These are phyloP conservation scores for Tuber indicum DNA, from an alignment of 495 filamentous ascomycete genomes.

Conservation along the genomic window DNA sequence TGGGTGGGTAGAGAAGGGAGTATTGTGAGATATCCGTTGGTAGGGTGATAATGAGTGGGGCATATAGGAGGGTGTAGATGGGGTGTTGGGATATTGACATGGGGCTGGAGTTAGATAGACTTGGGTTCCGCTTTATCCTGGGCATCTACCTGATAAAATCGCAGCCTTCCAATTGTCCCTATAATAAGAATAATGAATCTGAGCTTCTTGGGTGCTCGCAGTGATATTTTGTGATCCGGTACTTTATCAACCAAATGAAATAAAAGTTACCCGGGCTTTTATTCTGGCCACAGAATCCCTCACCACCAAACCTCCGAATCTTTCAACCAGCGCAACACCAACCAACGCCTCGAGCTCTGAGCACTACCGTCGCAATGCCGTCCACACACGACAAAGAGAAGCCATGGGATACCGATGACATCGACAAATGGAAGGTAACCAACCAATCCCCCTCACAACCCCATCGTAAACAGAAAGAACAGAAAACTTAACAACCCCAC, in stretches of 20 bases:
- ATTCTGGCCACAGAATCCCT: neutral
- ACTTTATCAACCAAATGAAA: neutral
- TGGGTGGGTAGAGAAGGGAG: neutral
- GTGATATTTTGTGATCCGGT: neutral
- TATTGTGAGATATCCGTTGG: neutral
- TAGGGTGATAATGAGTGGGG: neutral
- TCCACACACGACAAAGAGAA: conserved; percentile 92
- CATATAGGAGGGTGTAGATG: neutral
- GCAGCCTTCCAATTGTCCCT: neutral
- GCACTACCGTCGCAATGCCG: conserved; percentile 56
- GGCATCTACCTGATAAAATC: neutral
- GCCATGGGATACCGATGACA: conserved; percentile 95
- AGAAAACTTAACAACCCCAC: neutral
- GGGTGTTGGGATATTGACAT: neutral
- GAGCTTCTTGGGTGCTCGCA: neutral
- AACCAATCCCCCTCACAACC: neutral
- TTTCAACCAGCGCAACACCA: neutral
- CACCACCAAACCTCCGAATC: neutral
- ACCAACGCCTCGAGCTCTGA: neutral
- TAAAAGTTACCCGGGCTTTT: neutral
- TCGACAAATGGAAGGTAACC: conserved; percentile 89
- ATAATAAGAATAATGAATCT: neutral
- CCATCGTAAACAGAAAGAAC: neutral
- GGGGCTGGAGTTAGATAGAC: neutral
- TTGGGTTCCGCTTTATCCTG: neutral